Conservation (phyloP, 2,329 filamentous ascomycete genomes). For the Penicillium sp. region DNA sequence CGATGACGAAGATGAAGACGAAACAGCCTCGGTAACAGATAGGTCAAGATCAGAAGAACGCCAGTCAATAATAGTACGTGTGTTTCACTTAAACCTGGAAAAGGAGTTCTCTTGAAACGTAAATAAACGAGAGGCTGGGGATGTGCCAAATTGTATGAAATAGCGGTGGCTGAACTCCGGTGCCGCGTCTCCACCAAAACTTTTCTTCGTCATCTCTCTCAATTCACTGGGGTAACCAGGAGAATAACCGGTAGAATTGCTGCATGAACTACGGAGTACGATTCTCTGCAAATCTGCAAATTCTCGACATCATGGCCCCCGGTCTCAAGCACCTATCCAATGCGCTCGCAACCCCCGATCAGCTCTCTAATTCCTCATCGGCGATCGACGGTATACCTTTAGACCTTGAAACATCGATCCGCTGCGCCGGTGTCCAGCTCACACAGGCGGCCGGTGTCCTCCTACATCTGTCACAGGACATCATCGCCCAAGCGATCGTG, state of each 20-base stretch:
- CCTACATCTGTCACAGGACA: slow-evolving; percentile 76
- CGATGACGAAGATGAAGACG: neutral
- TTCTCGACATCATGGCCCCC: slow-evolving; percentile 23
- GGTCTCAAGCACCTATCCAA: slow-evolving; percentile 41
- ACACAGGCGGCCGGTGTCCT: slow-evolving; percentile 57
- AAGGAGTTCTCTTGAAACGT: slow-evolving; percentile 3
- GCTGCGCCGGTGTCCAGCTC: slow-evolving; percentile 43
- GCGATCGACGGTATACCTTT: slow-evolving; percentile 41
- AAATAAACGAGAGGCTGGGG: slow-evolving; percentile 25
- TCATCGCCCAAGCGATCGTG: slow-evolving; percentile 79
- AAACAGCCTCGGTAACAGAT: neutral
- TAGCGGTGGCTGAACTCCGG: slow-evolving; percentile 34
- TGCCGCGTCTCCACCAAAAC: slow-evolving; percentile 21
- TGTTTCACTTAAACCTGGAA: slow-evolving; percentile 2
- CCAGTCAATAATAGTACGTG: neutral
- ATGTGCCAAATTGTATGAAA: slow-evolving; percentile 17
- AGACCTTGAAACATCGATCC: slow-evolving; percentile 43
- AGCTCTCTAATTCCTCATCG: slow-evolving; percentile 44
- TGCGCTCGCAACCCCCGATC: slow-evolving; percentile 43
- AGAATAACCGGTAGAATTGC: neutral
- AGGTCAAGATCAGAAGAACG: neutral
- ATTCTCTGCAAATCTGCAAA: slow-evolving; percentile 1
- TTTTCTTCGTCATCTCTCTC: slow-evolving; percentile 3
- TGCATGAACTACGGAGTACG: slow-evolving; percentile 12
- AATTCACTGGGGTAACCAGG: neutral